Evolutionary conservation across 371 early-diverging fungal species (phyloP), one percentile per base, ranked within the genome.

Genomic region (Syncephalastrum sp.): DNA sequence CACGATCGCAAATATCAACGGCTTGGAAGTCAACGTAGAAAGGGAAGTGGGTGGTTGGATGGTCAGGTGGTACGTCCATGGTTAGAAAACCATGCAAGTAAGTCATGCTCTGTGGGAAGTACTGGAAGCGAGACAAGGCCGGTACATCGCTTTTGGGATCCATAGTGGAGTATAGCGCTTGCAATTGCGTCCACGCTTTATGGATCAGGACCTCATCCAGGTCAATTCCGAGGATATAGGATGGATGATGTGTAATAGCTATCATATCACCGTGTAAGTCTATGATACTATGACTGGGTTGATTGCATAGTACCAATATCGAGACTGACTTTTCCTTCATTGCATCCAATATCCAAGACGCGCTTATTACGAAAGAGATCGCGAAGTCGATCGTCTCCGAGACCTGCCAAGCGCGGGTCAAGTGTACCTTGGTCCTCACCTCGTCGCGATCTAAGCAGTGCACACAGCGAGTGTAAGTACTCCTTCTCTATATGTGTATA

Each of bases 291-390:
- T 4, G 19, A 12, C 8, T 3, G 14, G 0, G 12, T 38, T 54
- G 12, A 46, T 25, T 27, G 24, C 1, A 27, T 4, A 50, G 61
- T 74, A 69, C 86, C 91, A 48, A 91, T 61, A 5, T 74, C 67
- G 23, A 90, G 67, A 0, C 90, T 81, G n/a, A 93, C 60, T 44
- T 81, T 63, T 12, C 91, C 95, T 3, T 85, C 61, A 61, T 93
- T 93, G 75, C 95, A 95, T 5, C 95, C 95, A 66, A 95, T 84
- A 68, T 95, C 95, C 21, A 93, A 72, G 10, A 91, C 84, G 8
- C 61, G 60, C 53, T 86, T 86, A 19, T 72, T 69, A 16, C 64
- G 54, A 53, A 95, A 84, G 69, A 83, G 75, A 19, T 72, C 69
- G 21, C 65, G 54, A 51, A 95, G 83, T 69, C 82, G 75, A 2